These are phyloP conservation scores for Sesbania bispinosa DNA, from an alignment of 306 rosid species.

Conservation along the genomic window DNA sequence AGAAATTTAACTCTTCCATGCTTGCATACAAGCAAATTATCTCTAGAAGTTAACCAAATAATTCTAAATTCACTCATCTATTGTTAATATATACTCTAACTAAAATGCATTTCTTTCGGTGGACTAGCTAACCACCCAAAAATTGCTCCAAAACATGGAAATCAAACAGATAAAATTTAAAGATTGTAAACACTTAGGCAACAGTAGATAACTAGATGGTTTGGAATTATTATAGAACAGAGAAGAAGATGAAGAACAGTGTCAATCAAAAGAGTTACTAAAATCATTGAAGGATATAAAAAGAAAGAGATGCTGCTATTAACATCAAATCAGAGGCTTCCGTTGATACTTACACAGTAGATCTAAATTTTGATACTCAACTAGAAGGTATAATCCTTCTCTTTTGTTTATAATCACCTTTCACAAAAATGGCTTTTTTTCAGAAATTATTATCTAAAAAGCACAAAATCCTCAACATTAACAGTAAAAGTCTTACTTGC, in stretches of 20 bases:
- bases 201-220: neutral
- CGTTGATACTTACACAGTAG: neutral
- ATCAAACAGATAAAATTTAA: neutral
- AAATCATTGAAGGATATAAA: neutral
- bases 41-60: neutral
- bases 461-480: constrained; percentile 20
- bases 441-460: neutral
- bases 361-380: constrained; percentile 29
- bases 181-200: neutral
- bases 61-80: constrained; percentile 3
- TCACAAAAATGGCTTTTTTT: neutral
- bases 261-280: constrained; percentile 7
- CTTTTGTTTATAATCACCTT: too few species aligned
- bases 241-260: constrained; percentile 9
- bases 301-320: neutral
- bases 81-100: neutral
- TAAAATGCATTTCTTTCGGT: neutral
- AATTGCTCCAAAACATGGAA: neutral
- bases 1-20: neutral
- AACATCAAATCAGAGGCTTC: constrained; percentile 15
- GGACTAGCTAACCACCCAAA: neutral
- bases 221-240: neutral
- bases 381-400: neutral
- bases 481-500: neutral
- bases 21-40: neutral